Evolutionary conservation across 2,329 filamentous ascomycete species (phyloP).

Genomic region (Verruconis gallopava): DNA sequence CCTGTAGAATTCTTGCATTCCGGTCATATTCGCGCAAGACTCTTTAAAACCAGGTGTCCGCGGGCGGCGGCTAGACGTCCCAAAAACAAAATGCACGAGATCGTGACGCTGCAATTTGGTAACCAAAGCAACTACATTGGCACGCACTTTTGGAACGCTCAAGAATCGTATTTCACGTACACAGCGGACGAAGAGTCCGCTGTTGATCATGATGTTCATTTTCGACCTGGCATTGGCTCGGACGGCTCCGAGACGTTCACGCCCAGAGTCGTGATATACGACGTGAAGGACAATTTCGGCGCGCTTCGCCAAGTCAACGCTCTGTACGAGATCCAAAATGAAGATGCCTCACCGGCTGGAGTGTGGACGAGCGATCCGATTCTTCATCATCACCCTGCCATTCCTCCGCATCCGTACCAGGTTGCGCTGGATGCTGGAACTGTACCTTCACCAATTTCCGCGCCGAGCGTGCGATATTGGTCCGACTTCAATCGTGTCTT

Average conservation of each 20-base stretch:
- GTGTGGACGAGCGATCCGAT: slow-evolving; percentile 2
- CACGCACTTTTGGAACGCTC: slow-evolving; percentile 95
- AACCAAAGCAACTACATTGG: slow-evolving; percentile 86
- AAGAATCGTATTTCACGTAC: slow-evolving; percentile 98
- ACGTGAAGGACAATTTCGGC: slow-evolving; percentile 87
- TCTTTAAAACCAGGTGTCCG: too few species aligned
- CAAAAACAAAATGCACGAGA: slow-evolving; percentile 99
- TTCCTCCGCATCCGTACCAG: slow-evolving; percentile 65
- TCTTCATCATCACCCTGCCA: slow-evolving; percentile 25
- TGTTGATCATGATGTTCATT: slow-evolving; percentile 77
- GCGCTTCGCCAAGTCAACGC: slow-evolving; percentile 78
- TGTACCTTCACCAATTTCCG: slow-evolving; percentile 49
- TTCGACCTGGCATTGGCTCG: slow-evolving; percentile 59
- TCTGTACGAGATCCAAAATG: slow-evolving; percentile 55
- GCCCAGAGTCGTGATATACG: slow-evolving; percentile 83
- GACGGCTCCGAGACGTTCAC: slow-evolving; percentile 87
- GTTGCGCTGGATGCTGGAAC: slow-evolving; percentile 61
- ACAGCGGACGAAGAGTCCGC: slow-evolving; percentile 51
- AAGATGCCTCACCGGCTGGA: slow-evolving; percentile 12
- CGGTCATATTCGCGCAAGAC: too few species aligned
- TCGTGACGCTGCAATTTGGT: slow-evolving; percentile 86
- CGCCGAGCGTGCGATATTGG: slow-evolving; percentile 79
- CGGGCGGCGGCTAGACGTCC: too few species aligned
- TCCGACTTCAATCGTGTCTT: slow-evolving; percentile 90
- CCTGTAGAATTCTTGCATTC: too few species aligned